These are phyloP conservation scores for Coriaria nepalensis DNA, from an alignment of 306 rosid species.

Conservation along the genomic window DNA sequence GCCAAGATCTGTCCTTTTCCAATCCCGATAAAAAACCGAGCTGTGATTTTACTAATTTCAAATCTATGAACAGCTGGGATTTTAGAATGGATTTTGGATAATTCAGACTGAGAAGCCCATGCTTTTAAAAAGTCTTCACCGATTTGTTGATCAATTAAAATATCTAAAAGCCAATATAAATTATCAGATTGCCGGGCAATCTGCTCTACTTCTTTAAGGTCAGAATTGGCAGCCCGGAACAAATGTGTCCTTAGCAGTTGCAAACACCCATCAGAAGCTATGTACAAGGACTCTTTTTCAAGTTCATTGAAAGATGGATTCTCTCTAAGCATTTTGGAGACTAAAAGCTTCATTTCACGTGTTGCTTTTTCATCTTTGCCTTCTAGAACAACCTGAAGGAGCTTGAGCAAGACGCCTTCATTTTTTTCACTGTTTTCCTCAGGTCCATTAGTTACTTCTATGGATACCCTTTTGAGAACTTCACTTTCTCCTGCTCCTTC, in stretches of 20 bases:
- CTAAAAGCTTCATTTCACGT: constrained; percentile 88
- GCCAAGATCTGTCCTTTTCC: constrained; percentile 89
- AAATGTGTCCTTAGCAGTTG: constrained; percentile 50
- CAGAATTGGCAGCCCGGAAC: constrained; percentile 44
- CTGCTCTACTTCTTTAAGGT: constrained; percentile 54
- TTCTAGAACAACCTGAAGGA: constrained; percentile 85
- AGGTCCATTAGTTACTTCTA: constrained; percentile 45
- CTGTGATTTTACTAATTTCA: constrained; percentile 87
- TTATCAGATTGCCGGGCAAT: constrained; percentile 86
- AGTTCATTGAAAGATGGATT: constrained; percentile 69
- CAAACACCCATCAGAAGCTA: constrained; percentile 71
- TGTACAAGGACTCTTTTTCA: constrained; percentile 71
- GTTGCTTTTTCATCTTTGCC: constrained; percentile 98
- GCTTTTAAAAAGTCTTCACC: constrained; percentile 82
- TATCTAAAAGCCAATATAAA: constrained; percentile 91
- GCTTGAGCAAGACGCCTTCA: constrained; percentile 80
- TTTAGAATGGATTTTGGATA: constrained; percentile 64
- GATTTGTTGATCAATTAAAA: constrained; percentile 79
- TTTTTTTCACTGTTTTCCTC: constrained; percentile 60
- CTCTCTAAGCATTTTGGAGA: constrained; percentile 84
- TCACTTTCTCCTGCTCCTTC: constrained; percentile 84
- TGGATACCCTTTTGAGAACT: constrained; percentile 80
- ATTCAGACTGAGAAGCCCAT: constrained; percentile 85
- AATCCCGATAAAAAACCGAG: constrained; percentile 77
- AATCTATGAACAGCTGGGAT: constrained; percentile 79